phyloP scores from a whole-genome alignment of 2,329 filamentous ascomycete genomes.

The Lomentospora prolificans region DNA sequence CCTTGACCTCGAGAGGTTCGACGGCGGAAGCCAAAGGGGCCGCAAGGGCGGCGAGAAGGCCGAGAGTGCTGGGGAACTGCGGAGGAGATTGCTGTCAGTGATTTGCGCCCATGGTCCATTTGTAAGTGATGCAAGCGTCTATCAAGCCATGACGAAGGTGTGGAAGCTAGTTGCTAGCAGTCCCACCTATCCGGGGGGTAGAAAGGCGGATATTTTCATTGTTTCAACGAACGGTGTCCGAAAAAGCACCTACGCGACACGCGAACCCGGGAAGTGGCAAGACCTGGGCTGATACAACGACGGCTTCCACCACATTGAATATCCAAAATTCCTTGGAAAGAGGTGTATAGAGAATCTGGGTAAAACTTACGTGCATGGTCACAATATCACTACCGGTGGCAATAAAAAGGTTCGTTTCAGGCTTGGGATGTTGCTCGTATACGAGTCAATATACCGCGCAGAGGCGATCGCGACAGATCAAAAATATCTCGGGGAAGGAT shows the following conservation, averaged over 20 bases:
- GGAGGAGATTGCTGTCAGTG: not conserved
- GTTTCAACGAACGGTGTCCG: too few species aligned
- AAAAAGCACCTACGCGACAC: too few species aligned
- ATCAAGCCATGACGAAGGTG: too few species aligned
- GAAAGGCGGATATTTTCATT: too few species aligned
- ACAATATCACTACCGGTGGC: not conserved
- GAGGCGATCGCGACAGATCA: not conserved
- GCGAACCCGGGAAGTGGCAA: too few species aligned
- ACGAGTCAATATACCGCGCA: conserved; percentile 2
- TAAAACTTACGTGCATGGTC: not conserved
- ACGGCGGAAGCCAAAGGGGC: conserved; percentile 47
- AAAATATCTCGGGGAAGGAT: not conserved
- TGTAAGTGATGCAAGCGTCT: not conserved
- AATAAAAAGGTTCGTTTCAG: not conserved
- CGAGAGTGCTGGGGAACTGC: conserved; percentile 15
- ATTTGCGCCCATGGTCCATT: not conserved
- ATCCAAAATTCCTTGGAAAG: too few species aligned
- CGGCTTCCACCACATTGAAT: too few species aligned
- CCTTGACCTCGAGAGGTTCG: conserved; percentile 44
- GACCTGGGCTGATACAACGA: too few species aligned
- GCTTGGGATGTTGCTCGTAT: not conserved
- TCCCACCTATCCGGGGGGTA: too few species aligned
- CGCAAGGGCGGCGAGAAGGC: conserved; percentile 38
- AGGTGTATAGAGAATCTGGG: too few species aligned
- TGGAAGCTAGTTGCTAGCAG: too few species aligned